Evolutionary conservation across 2,329 filamentous ascomycete genomes (phyloP), one percentile per base, ranked within the genome.

Genomic region (Metarhizium guizhouense): DNA sequence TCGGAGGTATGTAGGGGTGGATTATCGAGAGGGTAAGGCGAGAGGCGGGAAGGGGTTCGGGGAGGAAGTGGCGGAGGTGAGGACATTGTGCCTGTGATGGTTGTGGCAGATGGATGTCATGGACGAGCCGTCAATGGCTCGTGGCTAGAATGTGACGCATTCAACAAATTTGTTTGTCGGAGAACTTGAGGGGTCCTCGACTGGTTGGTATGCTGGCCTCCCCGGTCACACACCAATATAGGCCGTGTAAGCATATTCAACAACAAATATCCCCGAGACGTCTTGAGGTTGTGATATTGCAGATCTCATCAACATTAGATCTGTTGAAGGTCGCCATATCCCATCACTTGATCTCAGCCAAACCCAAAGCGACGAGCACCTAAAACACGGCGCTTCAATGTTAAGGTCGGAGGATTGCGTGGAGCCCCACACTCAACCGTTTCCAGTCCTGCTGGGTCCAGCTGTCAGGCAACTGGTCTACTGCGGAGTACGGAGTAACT

Each of bases 1-100:
- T 81, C 78, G 16, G 62, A 57, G 20, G 43, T 32, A 51, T 20
- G 34, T 25, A 32, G 18, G 20, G 6, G 25, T 11, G 7, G 13
- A 14, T 48, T 30, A 7, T 20, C 45, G 25, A 14, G 61, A 57
- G 47, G 68, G 56, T 59, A 61, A 54, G 7, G 30, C 40, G 30
- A 42, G 16, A 29, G 50, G 18, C 18, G 49, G 13, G 52, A 43
- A 42, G 40, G 20, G 42, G 45, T 18, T 14, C 38, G 36, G 18
- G 49, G 16, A 34, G 43, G 6, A 47, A 57, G 42, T 50, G 32
- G 14, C 11, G 45, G 45, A 48, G 45, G 45, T 11, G 25, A 48
- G 3, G 45, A 30, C 45, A 48, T 48, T 25, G 16, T 16, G 36
- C 11, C 25, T 29, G 20, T 13, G 14, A 47, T 47, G 16, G 43